Evolutionary conservation across 2,329 filamentous ascomycete genomes (phyloP), one percentile per base, ranked within the genome.

Genomic region (Scortechinia acanthostroma): DNA sequence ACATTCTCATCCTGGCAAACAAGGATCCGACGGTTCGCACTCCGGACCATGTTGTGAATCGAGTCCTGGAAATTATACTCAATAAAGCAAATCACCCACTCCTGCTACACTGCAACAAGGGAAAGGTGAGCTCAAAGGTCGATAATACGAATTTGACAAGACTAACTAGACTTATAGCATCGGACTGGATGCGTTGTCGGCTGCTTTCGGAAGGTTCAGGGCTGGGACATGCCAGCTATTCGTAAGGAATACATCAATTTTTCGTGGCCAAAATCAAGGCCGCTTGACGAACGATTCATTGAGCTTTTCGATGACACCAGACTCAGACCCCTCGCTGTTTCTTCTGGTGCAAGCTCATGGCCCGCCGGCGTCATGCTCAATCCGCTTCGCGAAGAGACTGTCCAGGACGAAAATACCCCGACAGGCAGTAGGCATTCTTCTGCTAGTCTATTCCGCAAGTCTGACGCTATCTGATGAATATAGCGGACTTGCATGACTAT

Each of bases 101-200:
- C 22, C 64, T 82, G 45, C 69, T 83, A 47, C 79, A 83, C 54
- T 83, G 79, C 64, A 83, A 83, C 55, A 81, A 82, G 56, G 79
- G 79, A 51, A 80, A 76, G 59, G 70, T 73, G 56, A 51, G 59
- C 48, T 50, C 30, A 47, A 45, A 33, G 30, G 20, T n/a, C 25
- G 10, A 10, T 30, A 30, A 10, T 10, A 10, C n/a, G 25, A 10
- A 10, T 10, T 10, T 30, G 25, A n/a, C 25, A n/a, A 30, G n/a
- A n/a, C 25, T 30, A 30, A 30, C 10, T 10, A 10, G 10, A 5
- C 33, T 14, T 44, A 23, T 49, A 76, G 66, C 79, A 83, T 55
- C 73, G 79, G 37, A 83, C 78, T 28, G 79, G 79, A 22, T 82
- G 77, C 53, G 69, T 81, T 22, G 65, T 78, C 44, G 78, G 70